A percentile compares a stretch with the other conserved stretches of the same genome.
These are phyloP conservation scores for Pseudopyrenochaeta lycopersici DNA, from an alignment of 2,329 filamentous ascomycete genomes.

Conservation along the genomic window DNA sequence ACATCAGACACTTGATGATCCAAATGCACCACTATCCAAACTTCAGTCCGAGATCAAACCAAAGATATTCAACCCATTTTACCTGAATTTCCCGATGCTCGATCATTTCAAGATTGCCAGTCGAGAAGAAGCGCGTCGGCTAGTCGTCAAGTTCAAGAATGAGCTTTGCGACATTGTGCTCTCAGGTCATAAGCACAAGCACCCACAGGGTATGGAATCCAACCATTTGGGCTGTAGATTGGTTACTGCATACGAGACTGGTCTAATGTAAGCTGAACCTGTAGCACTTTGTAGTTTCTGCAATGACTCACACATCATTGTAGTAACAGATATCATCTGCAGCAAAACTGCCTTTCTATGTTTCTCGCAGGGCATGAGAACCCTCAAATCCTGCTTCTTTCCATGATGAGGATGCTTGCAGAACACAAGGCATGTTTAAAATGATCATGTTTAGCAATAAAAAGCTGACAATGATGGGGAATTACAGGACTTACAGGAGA, in stretches of 20 bases:
- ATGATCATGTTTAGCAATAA: background rate
- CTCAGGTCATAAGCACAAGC: conserved; percentile 12
- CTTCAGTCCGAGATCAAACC: conserved; percentile 10
- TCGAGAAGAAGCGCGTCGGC: conserved; percentile 11
- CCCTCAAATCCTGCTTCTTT: conserved; percentile 18
- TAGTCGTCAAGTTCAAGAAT: conserved; percentile 15
- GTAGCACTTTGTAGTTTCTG: background rate
- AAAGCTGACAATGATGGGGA: no score
- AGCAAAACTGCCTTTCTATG: conserved; percentile 17
- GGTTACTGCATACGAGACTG: conserved; percentile 11
- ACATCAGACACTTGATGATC: conserved; percentile 4
- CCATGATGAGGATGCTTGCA: conserved; percentile 14
- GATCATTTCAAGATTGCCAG: conserved; percentile 16
- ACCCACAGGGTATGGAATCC: conserved; percentile 7
- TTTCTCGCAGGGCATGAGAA: conserved; percentile 22
- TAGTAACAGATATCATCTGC: conserved; percentile 11
- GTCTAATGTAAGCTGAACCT: conserved; percentile 1
- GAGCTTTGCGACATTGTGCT: conserved; percentile 12
- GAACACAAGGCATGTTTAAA: conserved; percentile 6
- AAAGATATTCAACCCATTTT: conserved; percentile 12
- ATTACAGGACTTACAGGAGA: background rate
- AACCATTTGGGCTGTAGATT: conserved; percentile 14
- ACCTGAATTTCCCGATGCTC: conserved; percentile 10
- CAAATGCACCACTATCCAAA: conserved; percentile 5
- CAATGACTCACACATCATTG: background rate